Conservation (phyloP, 371 early-diverging fungal species). For the Lichtheimia ramosa region DNA sequence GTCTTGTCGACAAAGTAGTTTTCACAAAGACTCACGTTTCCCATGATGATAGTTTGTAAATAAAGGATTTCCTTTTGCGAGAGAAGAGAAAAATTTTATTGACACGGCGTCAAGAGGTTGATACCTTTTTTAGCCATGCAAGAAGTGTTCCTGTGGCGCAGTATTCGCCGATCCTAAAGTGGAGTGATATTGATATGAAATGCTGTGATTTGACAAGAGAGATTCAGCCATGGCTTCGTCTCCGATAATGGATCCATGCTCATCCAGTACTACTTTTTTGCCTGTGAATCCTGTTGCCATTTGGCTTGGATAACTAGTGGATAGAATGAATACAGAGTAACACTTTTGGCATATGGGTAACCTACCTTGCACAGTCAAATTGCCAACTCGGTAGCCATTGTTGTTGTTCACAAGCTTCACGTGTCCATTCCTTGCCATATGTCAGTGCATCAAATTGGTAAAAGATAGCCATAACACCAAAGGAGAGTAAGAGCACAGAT, state of each 20-base stretch:
- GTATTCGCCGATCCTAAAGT: too few relatives aligned
- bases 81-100: neutral
- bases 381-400: slow-evolving; percentile 26
- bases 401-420: slow-evolving; percentile 46
- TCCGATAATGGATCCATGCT: slow-evolving; percentile 4
- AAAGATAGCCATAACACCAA: slow-evolving; percentile 51
- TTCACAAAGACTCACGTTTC: slow-evolving; percentile 6
- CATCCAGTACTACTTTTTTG: slow-evolving; percentile 5
- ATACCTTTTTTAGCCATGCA: too few relatives aligned
- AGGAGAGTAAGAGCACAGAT: slow-evolving; percentile 38
- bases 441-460: slow-evolving; percentile 73
- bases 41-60: slow-evolving; percentile 8
- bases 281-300: neutral
- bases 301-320: too few relatives aligned
- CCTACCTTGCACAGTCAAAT: slow-evolving; percentile 24
- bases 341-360: neutral
- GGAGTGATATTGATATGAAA: too few relatives aligned
- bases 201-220: neutral
- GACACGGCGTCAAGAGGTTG: neutral
- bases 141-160: too few relatives aligned
- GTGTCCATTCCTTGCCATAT: slow-evolving; percentile 77
- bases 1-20: neutral
- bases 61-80: slow-evolving; percentile 8
- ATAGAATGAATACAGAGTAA: too few relatives aligned
- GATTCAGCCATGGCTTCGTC: slow-evolving; percentile 9